A percentile compares a stretch with the other conserved stretches of the same genome.
phyloP scores from a whole-genome alignment of 148 eudicot species.

The Cornus kousa region DNA sequence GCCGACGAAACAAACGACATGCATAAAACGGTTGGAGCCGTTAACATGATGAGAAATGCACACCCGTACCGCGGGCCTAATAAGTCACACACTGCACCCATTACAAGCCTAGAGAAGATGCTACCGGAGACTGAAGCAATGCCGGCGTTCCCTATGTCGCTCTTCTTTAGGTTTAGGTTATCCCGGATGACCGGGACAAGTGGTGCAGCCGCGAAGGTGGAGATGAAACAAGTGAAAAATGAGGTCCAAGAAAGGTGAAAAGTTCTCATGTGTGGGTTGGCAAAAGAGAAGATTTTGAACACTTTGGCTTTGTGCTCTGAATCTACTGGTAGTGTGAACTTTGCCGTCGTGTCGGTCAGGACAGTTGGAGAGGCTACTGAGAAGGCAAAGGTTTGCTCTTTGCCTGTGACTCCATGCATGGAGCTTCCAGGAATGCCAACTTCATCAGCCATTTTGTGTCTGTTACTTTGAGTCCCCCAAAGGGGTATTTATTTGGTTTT shows the following conservation, averaged over 20 bases:
- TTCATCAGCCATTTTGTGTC: background rate
- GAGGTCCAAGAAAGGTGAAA: constrained; percentile 33
- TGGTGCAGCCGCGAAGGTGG: constrained; percentile 31
- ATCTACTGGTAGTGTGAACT: constrained; percentile 25
- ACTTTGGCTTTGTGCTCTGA: constrained; percentile 31
- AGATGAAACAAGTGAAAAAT: constrained; percentile 27
- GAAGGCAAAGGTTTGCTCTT: constrained; percentile 24
- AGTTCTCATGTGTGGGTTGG: constrained; percentile 33
- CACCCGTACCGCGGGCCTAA: constrained; percentile 51
- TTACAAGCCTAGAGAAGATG: constrained; percentile 36
- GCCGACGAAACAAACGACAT: constrained; percentile 35
- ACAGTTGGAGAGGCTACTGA: constrained; percentile 22
- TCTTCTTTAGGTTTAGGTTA: constrained; percentile 24
- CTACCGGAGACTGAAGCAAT: constrained; percentile 29
- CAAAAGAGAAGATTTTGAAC: constrained; percentile 29
- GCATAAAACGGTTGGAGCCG: constrained; percentile 41
- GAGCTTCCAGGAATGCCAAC: constrained; percentile 30
- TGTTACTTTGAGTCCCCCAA: background rate
- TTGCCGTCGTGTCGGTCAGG: constrained; percentile 19
- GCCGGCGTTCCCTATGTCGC: constrained; percentile 36
- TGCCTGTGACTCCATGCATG: constrained; percentile 35
- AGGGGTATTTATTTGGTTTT: too few relatives aligned
- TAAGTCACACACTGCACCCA: constrained; percentile 48
- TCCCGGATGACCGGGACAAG: constrained; percentile 32
- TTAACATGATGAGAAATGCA: constrained; percentile 38